Conservation (phyloP, 441 rosid genomes). For the Adansonia rubrostipa region DNA sequence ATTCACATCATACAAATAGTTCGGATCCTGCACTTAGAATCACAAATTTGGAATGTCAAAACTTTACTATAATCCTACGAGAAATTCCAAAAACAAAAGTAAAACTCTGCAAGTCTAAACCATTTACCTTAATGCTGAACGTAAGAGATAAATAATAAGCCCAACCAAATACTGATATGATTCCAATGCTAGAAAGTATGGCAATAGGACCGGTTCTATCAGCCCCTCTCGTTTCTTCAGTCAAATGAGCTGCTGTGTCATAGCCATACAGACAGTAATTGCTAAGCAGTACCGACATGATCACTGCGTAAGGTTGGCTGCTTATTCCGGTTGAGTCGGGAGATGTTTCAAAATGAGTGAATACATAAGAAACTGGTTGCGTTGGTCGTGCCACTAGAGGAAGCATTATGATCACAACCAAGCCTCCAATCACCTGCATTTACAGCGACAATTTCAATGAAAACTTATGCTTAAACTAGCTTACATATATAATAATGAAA, state of each 20-base stretch:
- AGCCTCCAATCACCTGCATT: constrained; percentile 55
- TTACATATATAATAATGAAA: too few relatives aligned
- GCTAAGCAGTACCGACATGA: constrained; percentile 58
- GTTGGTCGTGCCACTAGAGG: constrained; percentile 55
- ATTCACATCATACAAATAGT: constrained; percentile 46
- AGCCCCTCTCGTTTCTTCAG: constrained; percentile 70
- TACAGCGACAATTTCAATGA: neutral
- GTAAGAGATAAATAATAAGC: constrained; percentile 60
- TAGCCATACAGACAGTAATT: constrained; percentile 63
- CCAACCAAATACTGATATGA: constrained; percentile 65
- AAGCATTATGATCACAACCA: constrained; percentile 55
- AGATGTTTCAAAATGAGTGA: constrained; percentile 51
- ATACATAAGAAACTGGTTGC: constrained; percentile 56
- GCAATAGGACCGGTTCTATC: constrained; percentile 62
- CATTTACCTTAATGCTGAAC: constrained; percentile 56
- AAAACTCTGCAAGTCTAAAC: neutral
- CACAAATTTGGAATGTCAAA: neutral
- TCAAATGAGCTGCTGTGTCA: constrained; percentile 68
- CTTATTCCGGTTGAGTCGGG: constrained; percentile 49
- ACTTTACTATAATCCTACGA: neutral
- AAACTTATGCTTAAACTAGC: too few relatives aligned
- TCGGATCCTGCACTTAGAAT: constrained; percentile 39
- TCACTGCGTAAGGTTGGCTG: constrained; percentile 59
- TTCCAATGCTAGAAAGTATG: constrained; percentile 65
- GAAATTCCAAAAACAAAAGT: neutral